phyloP scores from a whole-genome alignment of 176 grass and related monocot species.

The Urochloa ruziziensis region DNA sequence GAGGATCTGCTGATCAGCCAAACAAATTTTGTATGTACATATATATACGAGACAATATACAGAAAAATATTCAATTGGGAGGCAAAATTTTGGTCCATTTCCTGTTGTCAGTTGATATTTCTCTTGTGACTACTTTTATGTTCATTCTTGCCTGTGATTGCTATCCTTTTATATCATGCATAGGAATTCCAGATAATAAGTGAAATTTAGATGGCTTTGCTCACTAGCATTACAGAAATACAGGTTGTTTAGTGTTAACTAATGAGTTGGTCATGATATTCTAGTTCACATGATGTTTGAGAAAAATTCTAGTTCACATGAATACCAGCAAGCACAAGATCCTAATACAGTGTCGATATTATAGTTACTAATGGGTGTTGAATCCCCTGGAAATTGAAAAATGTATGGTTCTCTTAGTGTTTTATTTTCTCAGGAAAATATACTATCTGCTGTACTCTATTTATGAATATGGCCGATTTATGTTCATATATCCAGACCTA shows the following conservation, averaged over 20 bases:
- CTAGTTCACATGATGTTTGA: background rate
- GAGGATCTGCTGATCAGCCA: background rate
- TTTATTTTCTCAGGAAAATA: background rate
- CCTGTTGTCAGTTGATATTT: background rate
- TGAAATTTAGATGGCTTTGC: background rate
- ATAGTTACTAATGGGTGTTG: background rate
- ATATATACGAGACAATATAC: background rate
- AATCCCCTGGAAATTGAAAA: background rate
- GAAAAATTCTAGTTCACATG: slow-evolving; percentile 1
- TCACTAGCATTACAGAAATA: background rate
- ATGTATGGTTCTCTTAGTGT: background rate
- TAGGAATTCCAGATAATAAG: background rate
- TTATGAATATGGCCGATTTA: background rate
- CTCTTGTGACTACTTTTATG: background rate
- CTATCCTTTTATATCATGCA: background rate
- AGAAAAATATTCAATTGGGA: background rate
- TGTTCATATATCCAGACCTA: background rate
- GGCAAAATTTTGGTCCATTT: slow-evolving; percentile 35
- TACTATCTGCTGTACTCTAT: background rate
- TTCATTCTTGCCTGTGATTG: background rate
- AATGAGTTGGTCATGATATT: background rate
- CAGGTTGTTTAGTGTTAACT: background rate
- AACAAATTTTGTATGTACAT: slow-evolving; percentile 3
- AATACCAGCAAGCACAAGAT: background rate
- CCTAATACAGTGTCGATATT: background rate